Evolutionary conservation across 2,329 filamentous ascomycete species (phyloP), one percentile per base, ranked within the genome.

Genomic region (Zasmidium cellare): DNA sequence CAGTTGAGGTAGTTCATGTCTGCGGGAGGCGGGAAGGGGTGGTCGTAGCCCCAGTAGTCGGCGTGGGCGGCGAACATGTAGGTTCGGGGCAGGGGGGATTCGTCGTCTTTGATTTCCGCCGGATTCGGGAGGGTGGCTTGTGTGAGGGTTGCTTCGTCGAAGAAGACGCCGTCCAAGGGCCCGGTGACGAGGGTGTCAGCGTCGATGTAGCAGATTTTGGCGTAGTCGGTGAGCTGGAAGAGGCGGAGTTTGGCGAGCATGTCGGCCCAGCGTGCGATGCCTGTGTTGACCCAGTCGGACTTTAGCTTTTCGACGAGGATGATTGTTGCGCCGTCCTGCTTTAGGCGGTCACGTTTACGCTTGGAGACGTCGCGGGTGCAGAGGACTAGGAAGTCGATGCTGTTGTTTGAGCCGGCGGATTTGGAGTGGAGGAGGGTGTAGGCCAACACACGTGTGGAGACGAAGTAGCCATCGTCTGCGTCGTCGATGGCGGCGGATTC

Each of bases 21-120:
- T 1, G 63, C 58, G 5, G 65, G 61, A 1, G 72, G 71, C 14
- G 71, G 73, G 48, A 65, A 72, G 0, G 64, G 56, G 57, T 73
- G 69, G 1, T 71, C 69, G 59, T 71, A 71, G 14, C 63, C 63
- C 62, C 64, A 69, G 53, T 64, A 67, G 28, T 75, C 70, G 20
- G 68, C 63, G 46, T 72, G 70, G 2, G 67, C 69, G 25, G 73
- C 73, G 60, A 77, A 76, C 66, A 76, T 72, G 66, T 75, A 77
- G 16, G 73, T 69, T 2, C 70, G 62, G 3, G 75, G 75, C n/a
- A 76, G 63, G 3, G 63, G 51, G 7, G 67, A 68, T 55, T 76
- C 74, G 60, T 76, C 75, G 7, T 59, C 56, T 25, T 62, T 63
- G 54, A 68, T 58, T 3, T 63, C 56, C 7, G 55, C 64, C 3